Conservation (phyloP, 2,329 filamentous ascomycete genomes). For the Aureobasidium sp. region DNA sequence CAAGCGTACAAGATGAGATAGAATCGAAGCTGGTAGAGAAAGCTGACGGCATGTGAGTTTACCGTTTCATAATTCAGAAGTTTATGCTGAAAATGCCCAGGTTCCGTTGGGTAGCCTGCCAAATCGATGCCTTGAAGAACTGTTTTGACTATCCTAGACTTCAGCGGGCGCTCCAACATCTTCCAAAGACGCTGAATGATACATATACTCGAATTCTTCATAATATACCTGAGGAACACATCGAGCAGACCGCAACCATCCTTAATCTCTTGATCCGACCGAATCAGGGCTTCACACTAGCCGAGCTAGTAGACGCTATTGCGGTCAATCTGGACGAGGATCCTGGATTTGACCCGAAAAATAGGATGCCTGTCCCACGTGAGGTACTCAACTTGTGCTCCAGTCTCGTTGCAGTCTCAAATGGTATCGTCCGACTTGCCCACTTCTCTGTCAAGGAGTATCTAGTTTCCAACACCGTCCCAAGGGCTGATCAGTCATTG, state of each 20-base stretch:
- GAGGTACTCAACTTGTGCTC: background rate
- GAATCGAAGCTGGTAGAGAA: background rate
- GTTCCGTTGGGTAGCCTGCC: constrained; percentile 1
- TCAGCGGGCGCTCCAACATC: background rate
- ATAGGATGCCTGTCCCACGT: background rate
- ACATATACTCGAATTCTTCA: background rate
- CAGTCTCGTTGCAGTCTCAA: background rate
- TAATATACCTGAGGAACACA: background rate
- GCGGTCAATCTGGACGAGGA: background rate
- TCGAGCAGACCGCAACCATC: background rate
- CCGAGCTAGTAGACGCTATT: background rate
- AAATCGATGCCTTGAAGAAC: background rate
- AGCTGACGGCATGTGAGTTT: background rate
- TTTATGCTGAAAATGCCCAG: background rate
- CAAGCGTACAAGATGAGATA: background rate
- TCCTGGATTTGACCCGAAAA: background rate
- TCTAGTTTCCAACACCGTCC: background rate
- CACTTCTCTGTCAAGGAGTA: background rate
- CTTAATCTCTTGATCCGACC: background rate
- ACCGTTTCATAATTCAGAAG: background rate
- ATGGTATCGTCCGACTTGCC: background rate
- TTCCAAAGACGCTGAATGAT: background rate
- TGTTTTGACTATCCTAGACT: background rate
- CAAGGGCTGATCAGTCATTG: background rate
- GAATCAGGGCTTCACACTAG: background rate